Conservation (phyloP, 768 basidiomycete species). For the Lepiota brunneoincarnata region DNA sequence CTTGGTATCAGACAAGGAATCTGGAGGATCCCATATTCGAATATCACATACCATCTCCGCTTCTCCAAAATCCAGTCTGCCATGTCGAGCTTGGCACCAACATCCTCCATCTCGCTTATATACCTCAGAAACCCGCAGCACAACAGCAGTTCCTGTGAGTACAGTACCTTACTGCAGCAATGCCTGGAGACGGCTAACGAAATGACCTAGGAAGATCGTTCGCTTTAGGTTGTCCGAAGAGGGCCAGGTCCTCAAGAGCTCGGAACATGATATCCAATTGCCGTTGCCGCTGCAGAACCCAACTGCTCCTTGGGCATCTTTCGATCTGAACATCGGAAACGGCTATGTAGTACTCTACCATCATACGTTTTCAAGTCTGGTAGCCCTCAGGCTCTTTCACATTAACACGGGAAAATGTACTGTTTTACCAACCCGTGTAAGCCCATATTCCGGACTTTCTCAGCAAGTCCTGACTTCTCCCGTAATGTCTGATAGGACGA, state of each 20-base stretch:
- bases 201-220: background rate
- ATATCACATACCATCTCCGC: background rate
- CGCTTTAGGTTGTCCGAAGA: background rate
- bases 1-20: background rate
- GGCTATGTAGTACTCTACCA: background rate
- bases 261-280: background rate
- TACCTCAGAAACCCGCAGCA: background rate
- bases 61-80: background rate
- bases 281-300: too few species aligned
- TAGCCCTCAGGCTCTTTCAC: too few species aligned
- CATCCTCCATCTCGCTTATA: background rate
- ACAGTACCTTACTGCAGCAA: background rate
- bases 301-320: background rate
- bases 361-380: background rate
- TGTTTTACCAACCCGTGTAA: too few species aligned
- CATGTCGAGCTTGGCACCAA: background rate
- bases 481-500: too few species aligned
- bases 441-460: too few species aligned
- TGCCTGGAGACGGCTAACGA: background rate
- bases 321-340: background rate
- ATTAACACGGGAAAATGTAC: too few species aligned
- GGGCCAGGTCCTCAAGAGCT: background rate
- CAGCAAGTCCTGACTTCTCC: too few species aligned
- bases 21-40: background rate
- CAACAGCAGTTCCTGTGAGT: background rate